phyloP scores from a whole-genome alignment of 169 alveolate genomes.

The Neospora caninum region DNA sequence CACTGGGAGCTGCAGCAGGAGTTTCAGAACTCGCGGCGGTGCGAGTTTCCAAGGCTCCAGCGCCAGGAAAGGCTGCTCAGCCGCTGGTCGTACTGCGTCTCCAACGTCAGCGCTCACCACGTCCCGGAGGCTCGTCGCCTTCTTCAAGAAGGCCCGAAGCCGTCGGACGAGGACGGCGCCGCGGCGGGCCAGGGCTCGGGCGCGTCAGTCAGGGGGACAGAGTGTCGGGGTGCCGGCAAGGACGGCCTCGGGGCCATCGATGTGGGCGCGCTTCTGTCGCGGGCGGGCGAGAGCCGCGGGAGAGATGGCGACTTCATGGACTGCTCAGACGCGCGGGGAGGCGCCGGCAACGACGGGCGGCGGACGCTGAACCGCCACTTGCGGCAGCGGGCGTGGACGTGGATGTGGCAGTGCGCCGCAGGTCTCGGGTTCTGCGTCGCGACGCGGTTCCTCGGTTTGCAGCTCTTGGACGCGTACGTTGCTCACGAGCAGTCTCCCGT shows the following conservation, averaged over 20 bases:
- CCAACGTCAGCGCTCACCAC: neutral
- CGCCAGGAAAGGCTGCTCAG: neutral
- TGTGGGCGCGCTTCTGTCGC: neutral
- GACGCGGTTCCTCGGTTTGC: conserved; percentile 40
- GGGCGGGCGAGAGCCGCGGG: neutral
- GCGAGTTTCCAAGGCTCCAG: neutral
- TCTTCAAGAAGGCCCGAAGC: neutral
- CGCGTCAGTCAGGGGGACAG: neutral
- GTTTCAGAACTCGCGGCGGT: neutral
- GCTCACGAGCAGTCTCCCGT: conserved; percentile 24
- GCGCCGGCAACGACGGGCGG: neutral
- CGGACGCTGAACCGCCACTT: neutral
- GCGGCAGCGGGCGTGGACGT: conserved; percentile 22
- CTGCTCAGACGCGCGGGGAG: neutral
- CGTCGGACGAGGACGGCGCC: neutral
- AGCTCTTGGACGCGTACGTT: conserved; percentile 36
- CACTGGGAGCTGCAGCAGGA: neutral
- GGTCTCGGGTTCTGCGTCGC: conserved; percentile 32
- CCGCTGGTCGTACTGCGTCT: conserved; percentile 25
- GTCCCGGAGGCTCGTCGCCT: neutral
- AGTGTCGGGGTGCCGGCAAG: neutral
- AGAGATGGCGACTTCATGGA: neutral
- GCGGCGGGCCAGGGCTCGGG: neutral
- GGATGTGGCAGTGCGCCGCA: conserved; percentile 51
- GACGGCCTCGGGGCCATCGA: neutral